phyloP scores from a whole-genome alignment of 306 rosid species.

The Casuarina cunninghamiana region DNA sequence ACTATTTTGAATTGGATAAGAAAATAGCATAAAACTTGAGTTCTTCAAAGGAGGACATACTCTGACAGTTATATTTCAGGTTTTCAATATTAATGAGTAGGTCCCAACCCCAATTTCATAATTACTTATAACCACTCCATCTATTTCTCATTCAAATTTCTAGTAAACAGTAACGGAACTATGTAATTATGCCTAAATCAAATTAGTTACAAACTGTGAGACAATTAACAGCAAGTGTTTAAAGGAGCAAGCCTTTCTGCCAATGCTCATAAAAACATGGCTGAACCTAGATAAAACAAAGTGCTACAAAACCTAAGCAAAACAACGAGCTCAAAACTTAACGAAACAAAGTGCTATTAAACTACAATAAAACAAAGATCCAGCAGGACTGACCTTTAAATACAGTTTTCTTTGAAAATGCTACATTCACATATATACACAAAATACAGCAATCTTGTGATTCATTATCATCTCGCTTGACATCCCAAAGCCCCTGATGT shows the following conservation, averaged over 20 bases:
- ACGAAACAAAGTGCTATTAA: too few relatives aligned
- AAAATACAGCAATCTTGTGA: slow-evolving; percentile 62
- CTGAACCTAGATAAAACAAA: neutral
- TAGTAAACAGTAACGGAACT: too few relatives aligned
- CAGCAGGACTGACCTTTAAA: slow-evolving; percentile 66
- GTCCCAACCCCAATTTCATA: neutral
- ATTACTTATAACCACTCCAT: neutral
- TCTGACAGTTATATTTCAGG: neutral
- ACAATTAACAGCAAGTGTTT: neutral
- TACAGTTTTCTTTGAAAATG: slow-evolving; percentile 78
- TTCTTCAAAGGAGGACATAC: neutral
- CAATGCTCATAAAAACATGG: neutral
- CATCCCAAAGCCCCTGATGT: slow-evolving; percentile 72
- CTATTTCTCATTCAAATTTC: neutral
- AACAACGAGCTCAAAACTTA: too few relatives aligned
- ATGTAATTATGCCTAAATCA: too few relatives aligned
- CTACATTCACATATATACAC: slow-evolving; percentile 70
- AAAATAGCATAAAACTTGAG: neutral
- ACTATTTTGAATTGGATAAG: neutral
- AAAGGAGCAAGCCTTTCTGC: neutral
- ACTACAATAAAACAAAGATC: slow-evolving; percentile 1
- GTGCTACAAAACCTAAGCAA: neutral
- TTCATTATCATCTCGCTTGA: slow-evolving; percentile 56
- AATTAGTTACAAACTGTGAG: neutral
- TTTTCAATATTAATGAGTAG: neutral